Conservation (phyloP, 805 yeast species). For the Sungouiozyma intestinalis region DNA sequence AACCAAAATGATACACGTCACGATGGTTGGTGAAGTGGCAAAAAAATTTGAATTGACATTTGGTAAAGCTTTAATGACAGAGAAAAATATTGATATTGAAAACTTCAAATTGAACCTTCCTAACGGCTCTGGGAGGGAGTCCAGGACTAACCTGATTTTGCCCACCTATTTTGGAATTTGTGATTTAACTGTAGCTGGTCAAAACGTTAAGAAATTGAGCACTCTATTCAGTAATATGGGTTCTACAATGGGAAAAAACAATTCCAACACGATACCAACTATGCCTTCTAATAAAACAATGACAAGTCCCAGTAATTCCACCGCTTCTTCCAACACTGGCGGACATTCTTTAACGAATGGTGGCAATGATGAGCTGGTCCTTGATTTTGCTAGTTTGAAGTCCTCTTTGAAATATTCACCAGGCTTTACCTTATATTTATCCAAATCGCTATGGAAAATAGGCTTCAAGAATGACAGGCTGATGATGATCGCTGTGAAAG, state of each 20-base stretch:
- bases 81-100: conserved; percentile 1
- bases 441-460: conserved; percentile 18
- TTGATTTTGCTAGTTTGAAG: conserved; percentile 7
- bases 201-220: conserved; percentile 6
- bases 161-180: conserved; percentile 18
- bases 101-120: neutral
- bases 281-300: too few relatives aligned
- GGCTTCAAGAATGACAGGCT: conserved; percentile 10
- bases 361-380: conserved; percentile 11
- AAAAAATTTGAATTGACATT: conserved; percentile 11
- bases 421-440: conserved; percentile 12
- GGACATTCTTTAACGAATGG: neutral
- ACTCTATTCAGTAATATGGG: conserved; percentile 7
- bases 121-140: neutral
- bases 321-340: neutral
- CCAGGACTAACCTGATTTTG: conserved; percentile 4
- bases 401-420: conserved; percentile 2
- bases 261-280: too few relatives aligned
- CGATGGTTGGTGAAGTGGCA: conserved; percentile 11
- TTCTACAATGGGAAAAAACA: too few relatives aligned
- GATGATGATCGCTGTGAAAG: conserved; percentile 15
- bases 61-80: conserved; percentile 4
- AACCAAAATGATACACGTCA: conserved; percentile 16
- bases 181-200: conserved; percentile 11
- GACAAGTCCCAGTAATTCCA: neutral